phyloP scores from a whole-genome alignment of 768 basidiomycete genomes.

The Phanerodontia chrysosporium region DNA sequence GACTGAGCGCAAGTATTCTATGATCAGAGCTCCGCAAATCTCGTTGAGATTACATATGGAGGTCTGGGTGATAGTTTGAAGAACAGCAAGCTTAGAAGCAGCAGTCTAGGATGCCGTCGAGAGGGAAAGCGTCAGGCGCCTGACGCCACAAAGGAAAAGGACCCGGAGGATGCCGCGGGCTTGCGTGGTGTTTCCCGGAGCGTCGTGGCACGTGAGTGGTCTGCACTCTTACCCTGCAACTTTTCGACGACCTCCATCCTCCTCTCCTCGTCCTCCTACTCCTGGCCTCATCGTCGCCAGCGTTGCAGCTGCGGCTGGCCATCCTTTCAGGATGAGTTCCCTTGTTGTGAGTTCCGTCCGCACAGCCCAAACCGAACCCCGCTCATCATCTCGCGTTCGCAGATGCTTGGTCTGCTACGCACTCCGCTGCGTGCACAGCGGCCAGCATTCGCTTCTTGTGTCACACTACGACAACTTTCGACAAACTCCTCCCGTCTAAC shows the following conservation, averaged over 20 bases:
- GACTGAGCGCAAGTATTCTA: too few relatives aligned
- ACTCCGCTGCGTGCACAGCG: constrained; percentile 30
- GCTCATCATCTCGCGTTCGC: constrained; percentile 12
- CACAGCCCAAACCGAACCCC: neutral
- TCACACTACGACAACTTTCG: constrained; percentile 20
- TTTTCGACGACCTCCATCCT: constrained; percentile 2
- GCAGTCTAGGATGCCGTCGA: too few relatives aligned
- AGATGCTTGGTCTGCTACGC: constrained; percentile 37
- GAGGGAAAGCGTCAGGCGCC: neutral
- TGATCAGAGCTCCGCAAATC: too few relatives aligned
- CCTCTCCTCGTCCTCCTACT: neutral
- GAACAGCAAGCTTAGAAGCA: neutral
- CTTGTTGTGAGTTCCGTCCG: constrained; percentile 8
- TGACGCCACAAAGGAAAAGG: constrained; percentile 4
- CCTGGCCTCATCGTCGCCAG: neutral
- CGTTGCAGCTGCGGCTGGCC: constrained; percentile 7
- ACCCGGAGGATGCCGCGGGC: constrained; percentile 5
- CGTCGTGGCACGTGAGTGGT: constrained; percentile 6
- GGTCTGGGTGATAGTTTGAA: too few relatives aligned
- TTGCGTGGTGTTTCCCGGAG: constrained; percentile 3
- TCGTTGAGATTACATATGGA: too few relatives aligned
- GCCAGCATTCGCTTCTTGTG: constrained; percentile 18
- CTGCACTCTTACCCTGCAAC: neutral
- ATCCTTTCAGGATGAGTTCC: constrained; percentile 8
- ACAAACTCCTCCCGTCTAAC: constrained; percentile 6